phyloP scores from a whole-genome alignment of 805 yeast genomes.

The Candida jianshihensis region DNA sequence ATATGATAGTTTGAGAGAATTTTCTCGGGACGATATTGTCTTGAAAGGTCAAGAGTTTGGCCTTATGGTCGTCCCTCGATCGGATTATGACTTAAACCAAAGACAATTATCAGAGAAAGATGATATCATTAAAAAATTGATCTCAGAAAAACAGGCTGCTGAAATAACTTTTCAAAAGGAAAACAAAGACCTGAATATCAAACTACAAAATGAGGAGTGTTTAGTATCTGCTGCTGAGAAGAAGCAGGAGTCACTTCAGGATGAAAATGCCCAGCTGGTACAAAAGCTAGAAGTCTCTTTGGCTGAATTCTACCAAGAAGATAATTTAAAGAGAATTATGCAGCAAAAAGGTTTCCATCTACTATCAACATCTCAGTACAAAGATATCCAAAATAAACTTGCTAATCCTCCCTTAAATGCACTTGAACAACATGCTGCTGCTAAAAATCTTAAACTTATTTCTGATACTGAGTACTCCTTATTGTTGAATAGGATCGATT shows the following conservation, averaged over 20 bases:
- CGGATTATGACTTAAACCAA: slow-evolving; percentile 5
- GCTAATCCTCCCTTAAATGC: slow-evolving; percentile 13
- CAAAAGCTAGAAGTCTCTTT: too few species aligned
- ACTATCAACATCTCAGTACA: slow-evolving; percentile 10
- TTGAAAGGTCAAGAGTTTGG: slow-evolving; percentile 15
- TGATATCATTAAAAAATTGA: slow-evolving; percentile 3
- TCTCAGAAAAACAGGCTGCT: slow-evolving; percentile 15
- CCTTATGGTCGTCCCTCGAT: slow-evolving; percentile 9
- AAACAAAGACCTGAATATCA: not conserved
- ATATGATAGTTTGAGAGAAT: slow-evolving; percentile 10
- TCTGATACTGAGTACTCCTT: slow-evolving; percentile 5
- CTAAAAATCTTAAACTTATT: slow-evolving; percentile 11
- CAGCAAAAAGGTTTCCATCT: slow-evolving; percentile 19
- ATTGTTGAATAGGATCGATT: slow-evolving; percentile 3
- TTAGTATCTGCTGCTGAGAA: too few species aligned
- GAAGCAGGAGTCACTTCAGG: not conserved
- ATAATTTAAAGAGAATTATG: too few species aligned
- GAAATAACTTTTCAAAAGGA: not conserved
- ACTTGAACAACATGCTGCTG: slow-evolving; percentile 9
- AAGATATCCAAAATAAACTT: slow-evolving; percentile 6
- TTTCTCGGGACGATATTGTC: slow-evolving; percentile 11
- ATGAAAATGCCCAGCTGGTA: too few species aligned
- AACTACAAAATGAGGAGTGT: too few species aligned
- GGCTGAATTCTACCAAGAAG: too few species aligned
- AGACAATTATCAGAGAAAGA: slow-evolving; percentile 1